Conservation (phyloP, 352 stramenopile species). For the Phytopythium aichiense region DNA sequence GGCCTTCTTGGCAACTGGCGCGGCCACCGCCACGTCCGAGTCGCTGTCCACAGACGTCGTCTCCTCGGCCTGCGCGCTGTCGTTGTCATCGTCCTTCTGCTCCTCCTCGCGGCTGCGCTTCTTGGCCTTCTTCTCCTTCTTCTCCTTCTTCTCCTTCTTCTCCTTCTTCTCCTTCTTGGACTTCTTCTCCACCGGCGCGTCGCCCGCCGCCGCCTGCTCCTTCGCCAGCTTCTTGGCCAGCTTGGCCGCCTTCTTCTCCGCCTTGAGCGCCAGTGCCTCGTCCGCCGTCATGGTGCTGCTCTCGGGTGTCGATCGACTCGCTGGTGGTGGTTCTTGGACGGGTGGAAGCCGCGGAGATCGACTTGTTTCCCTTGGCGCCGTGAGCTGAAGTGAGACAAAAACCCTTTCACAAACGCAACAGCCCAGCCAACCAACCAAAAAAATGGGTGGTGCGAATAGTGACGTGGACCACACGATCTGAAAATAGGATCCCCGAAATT, state of each 20-base stretch:
- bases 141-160: slow-evolving; percentile 56
- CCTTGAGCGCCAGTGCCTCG: slow-evolving; percentile 41
- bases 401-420: slow-evolving; percentile 8
- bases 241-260: slow-evolving; percentile 54
- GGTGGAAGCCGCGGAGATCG: neutral
- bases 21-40: slow-evolving; percentile 16
- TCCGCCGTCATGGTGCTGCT: slow-evolving; percentile 27
- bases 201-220: slow-evolving; percentile 17
- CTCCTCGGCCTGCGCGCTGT: slow-evolving; percentile 22
- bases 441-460: slow-evolving; percentile 23
- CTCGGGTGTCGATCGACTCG: too few relatives aligned
- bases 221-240: slow-evolving; percentile 50
- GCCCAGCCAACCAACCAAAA: slow-evolving; percentile 7
- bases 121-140: slow-evolving; percentile 76
- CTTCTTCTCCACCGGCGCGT: slow-evolving; percentile 30
- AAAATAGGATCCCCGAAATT: neutral
- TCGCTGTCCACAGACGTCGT: slow-evolving; percentile 56
- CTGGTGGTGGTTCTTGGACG: neutral
- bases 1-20: slow-evolving; percentile 23
- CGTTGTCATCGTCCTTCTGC: slow-evolving; percentile 11
- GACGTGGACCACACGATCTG: slow-evolving; percentile 17
- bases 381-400: neutral
- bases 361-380: neutral
- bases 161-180: slow-evolving; percentile 62
- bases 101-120: slow-evolving; percentile 53